Base-by-base conservation (phyloP, 2,329 filamentous ascomycete genomes). In the Cytospora chrysosperma region DNA sequence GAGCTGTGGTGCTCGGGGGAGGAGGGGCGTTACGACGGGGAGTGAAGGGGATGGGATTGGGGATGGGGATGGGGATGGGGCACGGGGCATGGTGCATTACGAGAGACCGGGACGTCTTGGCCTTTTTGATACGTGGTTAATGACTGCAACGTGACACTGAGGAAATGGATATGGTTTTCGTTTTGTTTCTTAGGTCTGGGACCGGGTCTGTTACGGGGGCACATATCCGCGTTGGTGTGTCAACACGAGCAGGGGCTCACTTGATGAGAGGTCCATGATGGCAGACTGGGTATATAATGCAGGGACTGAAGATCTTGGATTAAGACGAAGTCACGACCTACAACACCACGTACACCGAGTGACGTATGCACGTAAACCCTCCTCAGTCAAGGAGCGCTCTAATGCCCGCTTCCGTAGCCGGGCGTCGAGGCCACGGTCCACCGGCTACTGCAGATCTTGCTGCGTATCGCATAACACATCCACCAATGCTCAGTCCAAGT, bases 1-100 rank as follows among this genome's bases (percentile, higher is more conserved):
- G 83, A 89, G 76, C 89, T 87, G 70, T 93, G 89, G 81, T 89
- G 85, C 40, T 71, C 71, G 9, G 76, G 57, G 50, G 59, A 79
- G 68, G 59, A 79, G 68, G 80, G 83, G 56, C 78, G 84, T 73
- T 87, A 79, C 66, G 75, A 78, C 8, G 79, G 78, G 28, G 61
- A 68, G 50, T 76, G 71, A 67, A 47, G 2, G 15, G n/a, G 43
- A 10, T n/a, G n/a, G 10, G n/a, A n/a, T n/a, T n/a, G n/a, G n/a
- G n/a, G 34, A 37, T 13, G 17, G 34, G 19, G 43, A n/a, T 47
- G 3, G 1, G 19, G 37, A 9, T 19, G 4, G n/a, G 37, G 17
- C 6, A 17, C 37, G n/a, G 37, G 37, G 19, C 17, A 40, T 5
- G 8, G 8, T 19, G 17, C 19, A 40, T n/a, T n/a, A 40, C 19